These are phyloP conservation scores for Saccharomycopsis malanga DNA, from an alignment of 805 yeast species.

Conservation along the genomic window DNA sequence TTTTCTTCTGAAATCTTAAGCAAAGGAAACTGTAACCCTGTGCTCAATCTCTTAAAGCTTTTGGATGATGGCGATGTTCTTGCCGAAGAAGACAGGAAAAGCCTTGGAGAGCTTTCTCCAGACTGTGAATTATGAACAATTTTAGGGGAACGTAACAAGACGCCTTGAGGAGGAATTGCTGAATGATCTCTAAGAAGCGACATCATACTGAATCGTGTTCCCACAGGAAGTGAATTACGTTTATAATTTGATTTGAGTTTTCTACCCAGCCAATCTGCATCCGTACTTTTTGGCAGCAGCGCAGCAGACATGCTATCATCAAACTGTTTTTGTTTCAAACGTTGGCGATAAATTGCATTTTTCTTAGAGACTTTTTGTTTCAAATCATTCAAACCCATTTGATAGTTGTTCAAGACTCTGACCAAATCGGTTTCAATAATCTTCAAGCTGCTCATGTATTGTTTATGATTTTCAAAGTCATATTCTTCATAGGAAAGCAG, in stretches of 20 bases:
- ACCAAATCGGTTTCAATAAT: constrained; percentile 4
- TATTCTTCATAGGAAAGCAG: neutral
- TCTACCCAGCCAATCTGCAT: no score
- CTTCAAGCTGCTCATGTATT: neutral
- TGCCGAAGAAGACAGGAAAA: neutral
- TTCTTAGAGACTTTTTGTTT: neutral
- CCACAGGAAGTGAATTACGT: constrained; percentile 9
- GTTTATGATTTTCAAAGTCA: neutral
- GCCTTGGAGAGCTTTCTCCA: neutral
- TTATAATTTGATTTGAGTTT: neutral
- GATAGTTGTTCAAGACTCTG: neutral
- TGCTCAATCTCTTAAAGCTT: constrained; percentile 25
- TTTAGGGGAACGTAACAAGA: neutral
- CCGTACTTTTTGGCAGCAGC: no score
- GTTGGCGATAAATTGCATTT: neutral
- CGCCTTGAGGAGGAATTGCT: neutral
- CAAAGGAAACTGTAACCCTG: constrained; percentile 27
- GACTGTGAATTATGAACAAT: neutral
- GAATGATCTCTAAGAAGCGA: neutral
- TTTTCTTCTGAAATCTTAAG: constrained; percentile 27
- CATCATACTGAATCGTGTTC: constrained; percentile 11
- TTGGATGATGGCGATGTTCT: constrained; percentile 15
- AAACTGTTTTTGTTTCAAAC: neutral
- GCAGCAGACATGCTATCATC: neutral
- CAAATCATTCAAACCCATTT: neutral